Conservation (phyloP, 257 asterid species). For the Pogostemon cablin region DNA sequence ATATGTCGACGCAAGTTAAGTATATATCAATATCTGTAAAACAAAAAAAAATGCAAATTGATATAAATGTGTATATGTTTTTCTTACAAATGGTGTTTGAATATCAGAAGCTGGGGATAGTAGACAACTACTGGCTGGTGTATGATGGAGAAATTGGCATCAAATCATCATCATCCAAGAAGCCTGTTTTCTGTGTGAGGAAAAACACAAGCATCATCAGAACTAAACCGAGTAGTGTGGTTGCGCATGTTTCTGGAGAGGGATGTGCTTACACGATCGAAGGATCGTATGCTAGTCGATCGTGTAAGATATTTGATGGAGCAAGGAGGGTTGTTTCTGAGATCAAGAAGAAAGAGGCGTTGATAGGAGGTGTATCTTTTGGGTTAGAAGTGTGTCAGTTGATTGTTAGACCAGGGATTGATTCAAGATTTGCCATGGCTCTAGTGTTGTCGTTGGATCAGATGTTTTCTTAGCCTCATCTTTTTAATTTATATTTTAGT, state of each 20-base stretch:
- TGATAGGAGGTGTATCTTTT: constrained; percentile 51
- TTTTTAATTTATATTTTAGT: too few relatives aligned
- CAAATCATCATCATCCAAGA: constrained; percentile 22
- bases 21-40: not conserved
- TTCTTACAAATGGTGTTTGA: not conserved
- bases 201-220: constrained; percentile 45
- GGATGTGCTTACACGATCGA: constrained; percentile 47
- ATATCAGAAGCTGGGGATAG: constrained; percentile 54
- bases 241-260: constrained; percentile 55
- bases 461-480: constrained; percentile 41
- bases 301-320: constrained; percentile 60
- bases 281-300: constrained; percentile 60
- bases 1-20: constrained; percentile 57
- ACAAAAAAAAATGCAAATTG: too few relatives aligned
- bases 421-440: constrained; percentile 54
- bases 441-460: constrained; percentile 51
- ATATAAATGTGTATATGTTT: too few relatives aligned
- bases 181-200: constrained; percentile 55
- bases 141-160: constrained; percentile 66
- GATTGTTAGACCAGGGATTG: constrained; percentile 43
- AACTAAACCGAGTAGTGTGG: constrained; percentile 36
- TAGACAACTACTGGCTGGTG: constrained; percentile 55
- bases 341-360: constrained; percentile 64
- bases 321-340: constrained; percentile 54
- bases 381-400: constrained; percentile 59